Base-by-base conservation (phyloP, 106 monocot species). In the Vanilla planifolia region DNA sequence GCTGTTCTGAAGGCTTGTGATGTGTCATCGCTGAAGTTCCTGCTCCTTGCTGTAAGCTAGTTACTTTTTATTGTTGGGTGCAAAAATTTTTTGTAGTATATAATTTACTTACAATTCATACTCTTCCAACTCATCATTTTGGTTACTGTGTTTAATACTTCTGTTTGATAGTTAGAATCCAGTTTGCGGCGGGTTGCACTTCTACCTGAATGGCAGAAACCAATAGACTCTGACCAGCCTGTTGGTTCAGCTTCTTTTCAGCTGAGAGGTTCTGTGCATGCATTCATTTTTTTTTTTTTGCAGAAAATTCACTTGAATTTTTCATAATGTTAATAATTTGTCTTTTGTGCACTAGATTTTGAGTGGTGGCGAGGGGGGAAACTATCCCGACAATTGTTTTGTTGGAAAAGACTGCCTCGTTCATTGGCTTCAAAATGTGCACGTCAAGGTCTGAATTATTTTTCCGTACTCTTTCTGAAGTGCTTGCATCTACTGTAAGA, bases 361-460 rank as follows among this genome's bases (percentile, higher is more conserved):
- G 70, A 67, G 70, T 98, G 98, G 98, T 92, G 98, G 92, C 88
- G 98, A 63, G 98, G 98, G 62, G 92, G 98, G 53, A 84, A 39
- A 55, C 52, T 92, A n/a, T 88, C 88, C 13, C 92, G 92, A 23
- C 81, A 88, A 59, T 27, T 88, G 17, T 92, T 92, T 56, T 75
- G 73, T 44, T 98, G 88, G 84, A 92, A 92, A 51, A 73, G 66
- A 64, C 71, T 98, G 57, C 98, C 98, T 55, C 79, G 55, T 41
- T 63, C 73, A 43, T 46, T 92, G 67, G 79, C 68, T 44, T 75
- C 45, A 16, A 98, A 92, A 55, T 63, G 76, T 60, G 81, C 67
- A 45, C 84, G 98, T 35, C 92, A 98, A 98, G 98, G 98, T 98
- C 20, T 34, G 64, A 22, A 64, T 61, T 61, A 42, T 55, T 40